These are phyloP conservation scores for Lonicera japonica DNA, from an alignment of 129 eudicot genomes.

Conservation along the genomic window DNA sequence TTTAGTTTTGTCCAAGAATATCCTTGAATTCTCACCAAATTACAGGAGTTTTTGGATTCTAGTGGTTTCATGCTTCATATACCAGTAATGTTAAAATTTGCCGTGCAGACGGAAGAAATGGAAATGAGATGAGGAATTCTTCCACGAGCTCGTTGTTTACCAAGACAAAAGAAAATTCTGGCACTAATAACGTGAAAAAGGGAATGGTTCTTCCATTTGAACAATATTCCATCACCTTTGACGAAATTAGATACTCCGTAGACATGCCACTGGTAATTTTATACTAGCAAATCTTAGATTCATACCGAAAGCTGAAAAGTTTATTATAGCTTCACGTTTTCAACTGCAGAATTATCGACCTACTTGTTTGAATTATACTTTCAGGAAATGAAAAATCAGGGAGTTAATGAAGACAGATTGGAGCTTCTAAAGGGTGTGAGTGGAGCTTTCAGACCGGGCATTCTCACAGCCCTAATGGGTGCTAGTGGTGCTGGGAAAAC, in stretches of 20 bases:
- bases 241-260: slow-evolving; percentile 61
- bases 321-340: too few species aligned
- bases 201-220: slow-evolving; percentile 57
- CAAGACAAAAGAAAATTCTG: too few species aligned
- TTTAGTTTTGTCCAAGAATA: too few species aligned
- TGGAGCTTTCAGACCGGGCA: slow-evolving; percentile 39
- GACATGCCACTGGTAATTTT: slow-evolving; percentile 35
- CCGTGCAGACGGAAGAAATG: slow-evolving; percentile 40
- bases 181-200: slow-evolving; percentile 9
- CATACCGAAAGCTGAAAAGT: too few species aligned
- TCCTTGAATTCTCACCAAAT: too few species aligned
- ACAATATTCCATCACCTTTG: slow-evolving; percentile 62
- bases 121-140: slow-evolving; percentile 52
- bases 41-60: too few species aligned
- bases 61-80: too few species aligned
- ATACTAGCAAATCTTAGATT: too few species aligned
- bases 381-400: slow-evolving; percentile 27
- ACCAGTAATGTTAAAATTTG: too few species aligned
- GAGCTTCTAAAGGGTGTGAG: slow-evolving; percentile 29
- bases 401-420: slow-evolving; percentile 25
- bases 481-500: slow-evolving; percentile 41
- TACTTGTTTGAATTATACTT: too few species aligned
- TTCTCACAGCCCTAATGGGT: slow-evolving; percentile 35
- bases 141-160: too few species aligned
- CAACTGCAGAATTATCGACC: too few species aligned